A percentile compares a stretch with the other conserved stretches of the same genome.
phyloP scores from a whole-genome alignment of 1,284 basidiomycete genomes.

The Xanthoconium separans region DNA sequence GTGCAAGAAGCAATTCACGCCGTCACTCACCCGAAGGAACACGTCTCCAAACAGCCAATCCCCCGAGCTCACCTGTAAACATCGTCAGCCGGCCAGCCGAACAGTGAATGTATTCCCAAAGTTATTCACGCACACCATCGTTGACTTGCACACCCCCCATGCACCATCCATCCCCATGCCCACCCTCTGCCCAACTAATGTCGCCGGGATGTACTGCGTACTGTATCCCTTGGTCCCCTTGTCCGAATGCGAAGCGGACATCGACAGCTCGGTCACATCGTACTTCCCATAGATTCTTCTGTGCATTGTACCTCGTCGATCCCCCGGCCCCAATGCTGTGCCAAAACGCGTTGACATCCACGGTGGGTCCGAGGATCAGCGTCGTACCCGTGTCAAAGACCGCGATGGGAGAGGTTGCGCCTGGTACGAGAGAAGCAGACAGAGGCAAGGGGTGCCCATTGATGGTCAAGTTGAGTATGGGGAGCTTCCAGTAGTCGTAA shows the following conservation, averaged over 20 bases:
- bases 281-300: conserved; percentile 49
- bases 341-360: conserved; percentile 54
- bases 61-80: conserved; percentile 49
- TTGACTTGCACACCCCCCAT: conserved; percentile 57
- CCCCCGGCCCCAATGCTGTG: conserved; percentile 39
- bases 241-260: conserved; percentile 49
- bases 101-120: not conserved
- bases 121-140: conserved; percentile 41
- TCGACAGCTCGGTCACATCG: conserved; percentile 47
- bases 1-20: not conserved
- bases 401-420: conserved; percentile 45
- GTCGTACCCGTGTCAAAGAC: conserved; percentile 62
- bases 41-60: conserved; percentile 63
- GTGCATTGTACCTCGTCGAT: conserved; percentile 38
- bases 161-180: conserved; percentile 48
- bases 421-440: conserved; percentile 46
- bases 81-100: conserved; percentile 2
- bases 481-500: conserved; percentile 62
- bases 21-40: conserved; percentile 49
- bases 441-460: conserved; percentile 41
- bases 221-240: conserved; percentile 36
- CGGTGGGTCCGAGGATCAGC: conserved; percentile 51
- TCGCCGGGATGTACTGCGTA: conserved; percentile 53
- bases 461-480: conserved; percentile 45
- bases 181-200: conserved; percentile 48